Evolutionary conservation across 2,329 filamentous ascomycete species (phyloP).

Genomic region (Colletotrichum magnum): DNA sequence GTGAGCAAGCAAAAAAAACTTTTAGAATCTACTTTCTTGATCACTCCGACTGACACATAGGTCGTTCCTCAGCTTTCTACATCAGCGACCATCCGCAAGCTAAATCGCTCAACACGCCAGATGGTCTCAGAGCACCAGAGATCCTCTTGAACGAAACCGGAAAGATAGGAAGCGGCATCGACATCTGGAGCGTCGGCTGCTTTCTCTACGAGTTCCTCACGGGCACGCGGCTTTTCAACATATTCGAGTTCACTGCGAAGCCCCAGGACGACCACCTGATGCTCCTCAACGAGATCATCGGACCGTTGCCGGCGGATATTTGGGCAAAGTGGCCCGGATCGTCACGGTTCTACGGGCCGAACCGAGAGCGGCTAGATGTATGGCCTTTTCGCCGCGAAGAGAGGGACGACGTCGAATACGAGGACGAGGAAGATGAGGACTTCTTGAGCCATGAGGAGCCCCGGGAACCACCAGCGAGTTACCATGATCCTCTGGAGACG

Average conservation of each 20-base stretch:
- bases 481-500: neutral
- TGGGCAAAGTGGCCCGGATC: constrained; percentile 37
- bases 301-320: constrained; percentile 37
- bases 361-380: constrained; percentile 13
- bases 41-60: neutral
- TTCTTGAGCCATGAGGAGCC: too few relatives aligned
- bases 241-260: constrained; percentile 17
- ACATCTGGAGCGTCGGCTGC: constrained; percentile 45
- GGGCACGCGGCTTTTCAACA: constrained; percentile 35
- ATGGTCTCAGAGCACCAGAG: constrained; percentile 15
- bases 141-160: neutral
- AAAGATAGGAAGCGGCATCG: constrained; percentile 25
- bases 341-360: constrained; percentile 32
- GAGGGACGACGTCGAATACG: neutral
- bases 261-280: constrained; percentile 39
- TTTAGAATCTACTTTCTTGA: neutral
- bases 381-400: neutral
- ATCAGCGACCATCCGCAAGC: constrained; percentile 5
- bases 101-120: constrained; percentile 3
- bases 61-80: constrained; percentile 1
- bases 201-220: constrained; percentile 42
- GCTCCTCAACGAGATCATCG: constrained; percentile 40
- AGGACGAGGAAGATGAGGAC: neutral
- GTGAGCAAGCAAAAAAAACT: constrained; percentile 1
- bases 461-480: too few relatives aligned